Base-by-base conservation (phyloP, 179 eudicot genomes). In the Silene coronaria region DNA sequence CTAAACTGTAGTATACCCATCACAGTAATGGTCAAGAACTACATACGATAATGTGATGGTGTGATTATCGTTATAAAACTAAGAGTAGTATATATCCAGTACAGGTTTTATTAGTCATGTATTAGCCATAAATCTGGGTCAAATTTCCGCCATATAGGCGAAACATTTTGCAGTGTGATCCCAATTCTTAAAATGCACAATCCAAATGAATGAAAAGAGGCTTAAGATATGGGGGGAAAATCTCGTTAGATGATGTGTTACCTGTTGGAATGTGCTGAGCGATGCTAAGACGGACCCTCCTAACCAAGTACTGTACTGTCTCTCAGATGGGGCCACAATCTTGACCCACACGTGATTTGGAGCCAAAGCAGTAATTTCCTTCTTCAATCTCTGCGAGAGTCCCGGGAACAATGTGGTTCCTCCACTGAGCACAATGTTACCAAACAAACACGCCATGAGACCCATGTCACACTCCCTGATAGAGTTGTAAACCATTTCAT, bases 401-500 rank as follows among this genome's bases (percentile, higher is more conserved):
- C 72, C 72, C 0, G 72, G 72, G 72, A 69, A 69, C 72, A 69
- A 45, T 1, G 72, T 69, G 32, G 72, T 67, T 67, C 71, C 71
- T 13, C 68, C 68, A 30, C 36, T 64, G 2, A 64, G 21, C 36
- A 64, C 68, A 64, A 64, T 64, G 68, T 38, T 67, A 19, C 71
- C 71, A 67, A 10, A 67, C 27, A 67, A 38, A 38, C 21, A 26
- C 38, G 42, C 22, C 71, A 48, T 67, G 6, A 67, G 42, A 38
- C 22, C 71, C 51, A 22, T n/a, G 38, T 67, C 51, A 67, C 71
- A 67, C 28, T 38, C 38, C 71, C 3, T 36, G 55, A 67, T 67
- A 19, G 71, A 67, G n/a, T 67, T 67, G 26, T 67, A 38, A 42
- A 48, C 22, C 53, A 48, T 67, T 67, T 67, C 71, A 67, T 86